phyloP scores from a whole-genome alignment of 192 early-diverging fungal species.

The Podila minutissima region DNA sequence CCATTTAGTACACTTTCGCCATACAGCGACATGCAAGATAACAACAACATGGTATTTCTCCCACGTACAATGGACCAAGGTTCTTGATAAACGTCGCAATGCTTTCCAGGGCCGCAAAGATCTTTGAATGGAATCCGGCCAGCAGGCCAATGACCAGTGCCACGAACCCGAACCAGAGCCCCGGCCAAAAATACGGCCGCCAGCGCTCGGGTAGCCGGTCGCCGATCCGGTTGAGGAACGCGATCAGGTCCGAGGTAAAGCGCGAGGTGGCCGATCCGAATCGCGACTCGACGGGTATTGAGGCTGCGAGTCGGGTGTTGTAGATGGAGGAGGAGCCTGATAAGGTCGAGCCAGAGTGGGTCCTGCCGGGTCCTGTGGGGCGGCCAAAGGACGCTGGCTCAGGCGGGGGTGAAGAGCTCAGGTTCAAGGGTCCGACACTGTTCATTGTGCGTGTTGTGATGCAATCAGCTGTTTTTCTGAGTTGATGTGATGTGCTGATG shows the following conservation, averaged over 20 bases:
- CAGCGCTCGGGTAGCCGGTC: constrained; percentile 10
- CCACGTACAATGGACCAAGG: constrained; percentile 53
- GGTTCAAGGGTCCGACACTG: background rate
- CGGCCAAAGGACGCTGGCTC: background rate
- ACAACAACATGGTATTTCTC: too few relatives aligned
- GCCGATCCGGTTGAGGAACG: background rate
- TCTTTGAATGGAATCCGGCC: constrained; percentile 39
- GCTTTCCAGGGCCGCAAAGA: constrained; percentile 51
- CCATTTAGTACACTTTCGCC: background rate
- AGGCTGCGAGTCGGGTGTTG: background rate
- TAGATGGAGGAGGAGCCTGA: constrained; percentile 4
- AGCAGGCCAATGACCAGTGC: constrained; percentile 46
- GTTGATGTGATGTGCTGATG: too few relatives aligned
- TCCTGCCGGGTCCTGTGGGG: background rate
- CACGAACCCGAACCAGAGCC: constrained; percentile 33
- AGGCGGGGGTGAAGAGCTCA: background rate
- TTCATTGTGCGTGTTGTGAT: background rate
- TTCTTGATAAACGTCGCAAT: constrained; percentile 47
- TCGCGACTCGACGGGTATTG: background rate
- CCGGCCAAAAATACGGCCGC: constrained; percentile 34
- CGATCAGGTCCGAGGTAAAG: constrained; percentile 14
- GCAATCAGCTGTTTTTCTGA: too few relatives aligned
- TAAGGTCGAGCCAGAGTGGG: background rate
- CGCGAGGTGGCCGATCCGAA: constrained; percentile 12
- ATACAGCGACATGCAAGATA: background rate